Evolutionary conservation across 805 yeast species (phyloP), one percentile per base, ranked within the genome.

Genomic region (Maudiozyma bulderi): DNA sequence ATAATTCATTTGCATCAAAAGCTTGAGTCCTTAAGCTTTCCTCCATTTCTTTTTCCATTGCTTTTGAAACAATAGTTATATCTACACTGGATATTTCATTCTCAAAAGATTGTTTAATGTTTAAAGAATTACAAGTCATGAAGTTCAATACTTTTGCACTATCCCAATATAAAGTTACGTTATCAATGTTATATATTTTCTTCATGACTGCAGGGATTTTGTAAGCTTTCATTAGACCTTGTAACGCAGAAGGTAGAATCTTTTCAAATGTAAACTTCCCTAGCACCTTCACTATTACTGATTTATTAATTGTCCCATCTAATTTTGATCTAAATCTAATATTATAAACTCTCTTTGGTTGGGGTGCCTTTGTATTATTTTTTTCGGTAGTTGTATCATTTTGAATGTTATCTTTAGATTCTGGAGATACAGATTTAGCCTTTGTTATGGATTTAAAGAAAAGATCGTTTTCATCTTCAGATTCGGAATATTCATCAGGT

Each of bases 71-170:
- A 15, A 65, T 42, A 4, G 50, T 44, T 32, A 65, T 46, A 11
- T 58, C 57, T 3, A 63, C 53, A 20, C 59, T 60, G 8, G 57
- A 45, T 1, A 59, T 47, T 48, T 62, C 64, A 47, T 52, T 50
- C 26, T 53, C 59, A 44, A 51, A 54, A 8, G 48, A 44, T 37
- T 54, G 57, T 13, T 62, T 54, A 4, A 64, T 54, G 30, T 55
- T 57, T 14, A 65, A 48, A 15, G 66, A 62, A 40, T 63, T 56
- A 44, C 67, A 64, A 28, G 57, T 58, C 66, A 64, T 62, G 47
- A 65, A 65, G 26, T 55, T 54, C 13, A 63, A 46, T 20, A 65
- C 40, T 40, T 62, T 64, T 4, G 60, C 56, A 40, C 55, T 57
- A 39, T 60, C 56, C 53, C 66, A 54, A 50, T 62, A 64, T 10